A percentile compares a stretch with the other conserved stretches of the same genome.
Conservation (phyloP, 768 basidiomycete genomes). For the Boletus huronensis region DNA sequence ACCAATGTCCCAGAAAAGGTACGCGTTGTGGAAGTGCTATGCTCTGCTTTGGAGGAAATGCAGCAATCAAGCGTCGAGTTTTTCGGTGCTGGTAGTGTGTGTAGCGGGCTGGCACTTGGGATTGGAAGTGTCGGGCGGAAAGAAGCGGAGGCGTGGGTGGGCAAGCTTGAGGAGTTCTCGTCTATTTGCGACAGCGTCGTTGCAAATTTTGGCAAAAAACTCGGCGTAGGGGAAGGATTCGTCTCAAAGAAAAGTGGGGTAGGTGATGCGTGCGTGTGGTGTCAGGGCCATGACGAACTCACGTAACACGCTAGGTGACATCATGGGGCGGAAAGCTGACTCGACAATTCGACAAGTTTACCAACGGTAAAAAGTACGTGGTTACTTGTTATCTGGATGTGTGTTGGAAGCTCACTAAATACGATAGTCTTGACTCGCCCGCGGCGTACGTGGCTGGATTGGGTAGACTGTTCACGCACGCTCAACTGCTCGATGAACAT, state of each 20-base stretch:
- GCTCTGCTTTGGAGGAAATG: slow-evolving; percentile 76
- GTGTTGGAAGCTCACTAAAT: slow-evolving; percentile 12
- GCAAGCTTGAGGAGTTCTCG: slow-evolving; percentile 78
- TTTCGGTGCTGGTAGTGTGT: slow-evolving; percentile 77
- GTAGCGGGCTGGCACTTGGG: slow-evolving; percentile 68
- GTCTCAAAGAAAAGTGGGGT: slow-evolving; percentile 74
- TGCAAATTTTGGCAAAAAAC: slow-evolving; percentile 79
- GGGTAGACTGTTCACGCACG: slow-evolving; percentile 65
- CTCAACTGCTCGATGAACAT: slow-evolving; percentile 85
- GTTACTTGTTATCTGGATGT: slow-evolving; percentile 4
- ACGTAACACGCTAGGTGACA: slow-evolving; percentile 38
- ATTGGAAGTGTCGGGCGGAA: slow-evolving; percentile 73
- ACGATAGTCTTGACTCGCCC: slow-evolving; percentile 78
- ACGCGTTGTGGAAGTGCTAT: slow-evolving; percentile 76
- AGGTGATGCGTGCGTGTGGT: slow-evolving; percentile 20
- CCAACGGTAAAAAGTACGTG: slow-evolving; percentile 84
- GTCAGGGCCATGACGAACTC: slow-evolving; percentile 5
- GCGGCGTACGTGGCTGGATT: slow-evolving; percentile 78
- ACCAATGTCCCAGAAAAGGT: slow-evolving; percentile 81
- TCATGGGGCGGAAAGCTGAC: slow-evolving; percentile 74
- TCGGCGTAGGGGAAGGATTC: slow-evolving; percentile 86
- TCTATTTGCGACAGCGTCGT: slow-evolving; percentile 76
- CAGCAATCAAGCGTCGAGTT: slow-evolving; percentile 65
- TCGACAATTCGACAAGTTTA: slow-evolving; percentile 77
- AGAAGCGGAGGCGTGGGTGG: slow-evolving; percentile 76